Evolutionary conservation across 148 eudicot genomes (phyloP).

Genomic region (Rhododendron kiyosumense): DNA sequence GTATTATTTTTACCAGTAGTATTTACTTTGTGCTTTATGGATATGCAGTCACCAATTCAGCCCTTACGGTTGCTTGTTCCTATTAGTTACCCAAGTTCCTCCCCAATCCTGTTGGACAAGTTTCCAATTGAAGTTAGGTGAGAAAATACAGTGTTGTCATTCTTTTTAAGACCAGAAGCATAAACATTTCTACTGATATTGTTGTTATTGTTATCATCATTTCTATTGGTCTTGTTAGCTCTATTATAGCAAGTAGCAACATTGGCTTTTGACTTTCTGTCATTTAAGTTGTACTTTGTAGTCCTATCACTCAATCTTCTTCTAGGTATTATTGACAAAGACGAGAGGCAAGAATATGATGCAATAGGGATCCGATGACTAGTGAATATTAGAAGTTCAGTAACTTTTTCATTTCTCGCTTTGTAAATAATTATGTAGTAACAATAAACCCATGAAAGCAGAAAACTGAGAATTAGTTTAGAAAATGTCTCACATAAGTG

Average conservation of each 20-base stretch:
- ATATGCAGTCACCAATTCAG: constrained; percentile 85
- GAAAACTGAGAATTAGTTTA: not conserved
- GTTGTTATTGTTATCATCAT: not conserved
- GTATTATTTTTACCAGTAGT: not conserved
- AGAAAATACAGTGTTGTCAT: constrained; percentile 5
- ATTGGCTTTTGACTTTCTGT: not conserved
- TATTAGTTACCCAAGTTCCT: constrained; percentile 77
- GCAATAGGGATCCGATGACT: not conserved
- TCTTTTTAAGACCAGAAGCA: not conserved
- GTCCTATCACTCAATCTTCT: not conserved
- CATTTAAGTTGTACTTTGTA: no score
- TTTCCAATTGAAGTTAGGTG: constrained; percentile 83
- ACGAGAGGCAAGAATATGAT: not conserved
- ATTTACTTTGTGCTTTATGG: constrained; percentile 12
- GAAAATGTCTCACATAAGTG: not conserved
- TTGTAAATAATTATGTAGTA: not conserved
- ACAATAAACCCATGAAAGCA: not conserved
- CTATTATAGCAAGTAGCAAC: not conserved
- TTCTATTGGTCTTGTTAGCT: not conserved
- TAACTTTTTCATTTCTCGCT: not conserved
- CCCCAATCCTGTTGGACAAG: constrained; percentile 85
- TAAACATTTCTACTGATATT: not conserved
- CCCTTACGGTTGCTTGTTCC: constrained; percentile 85
- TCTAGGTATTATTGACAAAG: not conserved
- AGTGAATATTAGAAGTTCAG: not conserved